A percentile compares a stretch with the other conserved stretches of the same genome.
Conservation (phyloP, 2,329 filamentous ascomycete genomes). For the Aspergillus sp. region DNA sequence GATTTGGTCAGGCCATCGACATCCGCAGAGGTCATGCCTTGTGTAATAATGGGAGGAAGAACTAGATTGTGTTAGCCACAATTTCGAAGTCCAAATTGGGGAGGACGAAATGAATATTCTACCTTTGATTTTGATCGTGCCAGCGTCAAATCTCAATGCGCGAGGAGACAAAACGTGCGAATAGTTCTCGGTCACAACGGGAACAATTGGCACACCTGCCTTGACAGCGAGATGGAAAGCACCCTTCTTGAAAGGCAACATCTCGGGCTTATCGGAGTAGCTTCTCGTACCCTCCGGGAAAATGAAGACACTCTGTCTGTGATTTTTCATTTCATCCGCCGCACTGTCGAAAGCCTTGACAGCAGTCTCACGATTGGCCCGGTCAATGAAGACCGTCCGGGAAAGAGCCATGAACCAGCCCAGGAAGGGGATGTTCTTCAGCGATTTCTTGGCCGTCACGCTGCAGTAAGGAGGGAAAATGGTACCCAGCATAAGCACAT, state of each 20-base stretch:
- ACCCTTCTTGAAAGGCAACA: slow-evolving; percentile 98
- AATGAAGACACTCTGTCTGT: slow-evolving; percentile 58
- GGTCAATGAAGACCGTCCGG: slow-evolving; percentile 92
- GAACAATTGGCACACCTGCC: slow-evolving; percentile 88
- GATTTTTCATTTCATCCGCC: slow-evolving; percentile 68
- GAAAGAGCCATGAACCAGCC: slow-evolving; percentile 92
- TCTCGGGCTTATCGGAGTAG: slow-evolving; percentile 72
- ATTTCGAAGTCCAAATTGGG: not conserved
- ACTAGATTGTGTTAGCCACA: slow-evolving; percentile 47
- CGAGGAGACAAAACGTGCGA: slow-evolving; percentile 65
- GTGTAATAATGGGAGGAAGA: slow-evolving; percentile 73
- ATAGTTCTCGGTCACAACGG: slow-evolving; percentile 77
- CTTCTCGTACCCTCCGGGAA: slow-evolving; percentile 81
- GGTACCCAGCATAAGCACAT: slow-evolving; percentile 83
- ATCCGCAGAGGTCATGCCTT: slow-evolving; percentile 66
- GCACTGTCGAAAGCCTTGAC: slow-evolving; percentile 81
- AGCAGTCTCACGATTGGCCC: slow-evolving; percentile 75
- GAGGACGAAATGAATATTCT: slow-evolving; percentile 15
- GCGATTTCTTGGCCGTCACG: slow-evolving; percentile 83
- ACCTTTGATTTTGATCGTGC: slow-evolving; percentile 73
- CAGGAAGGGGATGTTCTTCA: slow-evolving; percentile 75
- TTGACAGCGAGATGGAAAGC: slow-evolving; percentile 95
- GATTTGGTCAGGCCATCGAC: slow-evolving; percentile 67
- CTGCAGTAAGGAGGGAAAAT: slow-evolving; percentile 90
- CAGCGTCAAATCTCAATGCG: slow-evolving; percentile 60